Evolutionary conservation across 768 basidiomycete species (phyloP), one percentile per base, ranked within the genome.

Genomic region (Kwoniella europaea): DNA sequence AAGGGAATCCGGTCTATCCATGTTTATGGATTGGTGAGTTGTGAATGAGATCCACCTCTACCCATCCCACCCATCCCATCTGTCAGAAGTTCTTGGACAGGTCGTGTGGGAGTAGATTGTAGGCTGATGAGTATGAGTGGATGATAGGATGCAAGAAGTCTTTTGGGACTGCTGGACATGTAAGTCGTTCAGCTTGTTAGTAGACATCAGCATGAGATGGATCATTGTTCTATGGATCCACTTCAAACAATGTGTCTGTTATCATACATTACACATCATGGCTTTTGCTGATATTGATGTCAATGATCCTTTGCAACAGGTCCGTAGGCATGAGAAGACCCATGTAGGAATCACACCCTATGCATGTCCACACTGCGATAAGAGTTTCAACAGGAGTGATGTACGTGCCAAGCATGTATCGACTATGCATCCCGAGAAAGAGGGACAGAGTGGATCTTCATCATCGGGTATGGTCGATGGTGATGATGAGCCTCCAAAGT

Each of bases 141-240:
- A 35, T 10, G 24, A 43, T 60, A 78, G 78, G 76, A 13, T 79
- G 78, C 56, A 60, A 69, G 4, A 79, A 79, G 57, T 63, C 65
- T 6, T 79, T 79, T 67, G 76, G 76, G 2, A 74, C 78, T 3
- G 78, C 74, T 58, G 74, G 72, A 15, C 78, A 79, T 74, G 74
- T 75, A 18, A 72, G 74, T 59, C 27, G 6, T 35, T 35, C 35
- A 9, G 6, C 35, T 7, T 35, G 35, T 35, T 35, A 35, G 35
- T 5, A 35, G 35, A 7, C 6, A 5, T 35, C 35, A 35, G 3
- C 35, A 35, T 35, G 35, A 56, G 55, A 20, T 29, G 55, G 27
- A 56, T 56, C 13, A 24, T 22, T 6, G 20, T 2, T 41, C 13
- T 5, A 35, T 35, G 61, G 22, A 58, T 58, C 57, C 57, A 58